A percentile compares a stretch with the other conserved stretches of the same genome.
Conservation (phyloP, 768 basidiomycete genomes). For the Mycena belliarum region DNA sequence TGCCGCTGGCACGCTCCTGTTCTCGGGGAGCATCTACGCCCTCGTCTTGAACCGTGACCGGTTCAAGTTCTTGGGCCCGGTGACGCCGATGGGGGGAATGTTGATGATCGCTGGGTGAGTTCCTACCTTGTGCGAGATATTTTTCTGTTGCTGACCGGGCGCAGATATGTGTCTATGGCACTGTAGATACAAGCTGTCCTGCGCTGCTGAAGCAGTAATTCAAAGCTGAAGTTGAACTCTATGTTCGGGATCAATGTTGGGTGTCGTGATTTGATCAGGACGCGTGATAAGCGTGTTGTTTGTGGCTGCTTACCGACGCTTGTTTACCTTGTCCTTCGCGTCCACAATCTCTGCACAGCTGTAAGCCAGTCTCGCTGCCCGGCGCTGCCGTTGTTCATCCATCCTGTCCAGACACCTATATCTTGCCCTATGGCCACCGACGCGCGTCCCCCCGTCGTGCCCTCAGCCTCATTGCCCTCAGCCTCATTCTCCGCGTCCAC, state of each 20-base stretch:
- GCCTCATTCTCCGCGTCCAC: conserved; percentile 21
- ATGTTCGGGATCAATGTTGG: no score
- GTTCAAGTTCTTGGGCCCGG: conserved; percentile 59
- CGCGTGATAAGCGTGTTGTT: no score
- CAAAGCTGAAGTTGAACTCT: no score
- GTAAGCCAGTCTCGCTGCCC: no score
- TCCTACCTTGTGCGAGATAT: background rate
- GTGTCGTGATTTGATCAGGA: no score
- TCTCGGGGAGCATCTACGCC: conserved; percentile 64
- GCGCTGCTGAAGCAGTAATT: no score
- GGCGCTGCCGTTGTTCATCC: background rate
- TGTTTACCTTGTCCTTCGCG: no score
- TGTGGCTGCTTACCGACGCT: no score
- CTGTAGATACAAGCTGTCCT: conserved; percentile 31
- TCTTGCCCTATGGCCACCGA: no score
- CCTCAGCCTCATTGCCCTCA: conserved; percentile 25
- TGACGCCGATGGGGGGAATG: conserved; percentile 67
- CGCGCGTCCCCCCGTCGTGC: conserved; percentile 27
- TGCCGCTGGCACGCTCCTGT: conserved; percentile 52
- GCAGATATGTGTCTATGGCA: conserved; percentile 55
- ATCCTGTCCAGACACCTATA: no score
- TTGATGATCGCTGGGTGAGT: conserved; percentile 70
- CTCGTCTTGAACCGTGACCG: conserved; percentile 51
- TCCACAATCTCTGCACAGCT: no score
- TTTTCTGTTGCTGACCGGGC: conserved; percentile 1